A percentile compares a stretch with the other conserved stretches of the same genome.
Conservation (phyloP, 441 rosid genomes). For the Pelargonium australe region DNA sequence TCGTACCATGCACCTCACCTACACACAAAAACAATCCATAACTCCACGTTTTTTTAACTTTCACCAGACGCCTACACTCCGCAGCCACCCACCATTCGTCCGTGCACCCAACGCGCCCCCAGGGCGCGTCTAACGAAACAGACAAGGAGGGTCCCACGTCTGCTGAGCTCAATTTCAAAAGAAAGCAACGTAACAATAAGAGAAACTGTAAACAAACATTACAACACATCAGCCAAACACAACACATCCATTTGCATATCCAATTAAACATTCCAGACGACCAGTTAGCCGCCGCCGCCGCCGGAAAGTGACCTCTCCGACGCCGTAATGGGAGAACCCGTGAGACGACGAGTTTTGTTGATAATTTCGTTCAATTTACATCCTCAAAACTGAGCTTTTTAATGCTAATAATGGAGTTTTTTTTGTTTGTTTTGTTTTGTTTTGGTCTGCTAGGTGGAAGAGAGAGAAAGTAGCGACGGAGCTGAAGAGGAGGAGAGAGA, state of each 20-base stretch:
- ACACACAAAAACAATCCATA: background rate
- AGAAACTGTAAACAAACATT: slow-evolving; percentile 2
- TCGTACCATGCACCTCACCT: background rate
- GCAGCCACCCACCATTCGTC: slow-evolving; percentile 14
- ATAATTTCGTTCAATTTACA: background rate
- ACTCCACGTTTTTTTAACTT: slow-evolving; percentile 18
- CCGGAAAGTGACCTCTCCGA: slow-evolving; percentile 25
- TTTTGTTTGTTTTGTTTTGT: slow-evolving; percentile 3
- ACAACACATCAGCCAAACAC: slow-evolving; percentile 19
- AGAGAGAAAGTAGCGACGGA: slow-evolving; percentile 12
- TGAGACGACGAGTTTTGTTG: slow-evolving; percentile 19
- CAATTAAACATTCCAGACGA: background rate
- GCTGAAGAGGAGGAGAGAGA: slow-evolving; percentile 17
- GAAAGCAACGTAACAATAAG: background rate
- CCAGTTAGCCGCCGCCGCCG: slow-evolving; percentile 25
- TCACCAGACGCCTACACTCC: background rate
- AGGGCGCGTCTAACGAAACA: background rate
- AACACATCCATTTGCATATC: background rate
- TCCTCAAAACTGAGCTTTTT: background rate
- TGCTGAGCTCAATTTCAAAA: background rate
- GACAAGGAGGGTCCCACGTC: background rate
- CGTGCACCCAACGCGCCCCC: slow-evolving; percentile 13
- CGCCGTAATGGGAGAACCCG: slow-evolving; percentile 54
- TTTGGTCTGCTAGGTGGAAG: slow-evolving; percentile 27
- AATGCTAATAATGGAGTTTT: background rate